phyloP scores from a whole-genome alignment of 768 basidiomycete species.

The Russula lepida region DNA sequence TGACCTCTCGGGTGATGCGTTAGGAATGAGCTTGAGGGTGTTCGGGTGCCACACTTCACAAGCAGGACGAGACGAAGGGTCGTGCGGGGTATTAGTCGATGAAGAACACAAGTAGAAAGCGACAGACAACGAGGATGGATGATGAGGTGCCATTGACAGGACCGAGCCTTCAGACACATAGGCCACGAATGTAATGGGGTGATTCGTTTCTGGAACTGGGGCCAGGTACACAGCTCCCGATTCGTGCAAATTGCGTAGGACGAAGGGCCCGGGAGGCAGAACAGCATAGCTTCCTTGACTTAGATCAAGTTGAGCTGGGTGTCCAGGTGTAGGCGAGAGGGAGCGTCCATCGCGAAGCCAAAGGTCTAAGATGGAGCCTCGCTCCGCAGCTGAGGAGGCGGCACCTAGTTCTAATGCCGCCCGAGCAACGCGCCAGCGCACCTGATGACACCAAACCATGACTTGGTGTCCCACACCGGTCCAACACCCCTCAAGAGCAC shows the following conservation, averaged over 20 bases:
- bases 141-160: slow-evolving; percentile 41
- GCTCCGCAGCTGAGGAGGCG: slow-evolving; percentile 25
- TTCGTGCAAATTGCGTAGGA: slow-evolving; percentile 39
- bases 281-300: slow-evolving; percentile 26
- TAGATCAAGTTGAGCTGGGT: slow-evolving; percentile 1
- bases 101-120: slow-evolving; percentile 41
- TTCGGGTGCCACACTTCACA: slow-evolving; percentile 31
- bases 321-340: slow-evolving; percentile 27
- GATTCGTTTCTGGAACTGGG: slow-evolving; percentile 30
- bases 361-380: slow-evolving; percentile 40
- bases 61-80: background rate
- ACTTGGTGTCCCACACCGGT: slow-evolving; percentile 92
- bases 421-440: slow-evolving; percentile 81
- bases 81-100: background rate
- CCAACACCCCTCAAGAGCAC: slow-evolving; percentile 85
- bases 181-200: slow-evolving; percentile 36
- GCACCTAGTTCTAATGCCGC: slow-evolving; percentile 60
- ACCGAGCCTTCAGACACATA: slow-evolving; percentile 57
- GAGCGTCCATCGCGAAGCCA: slow-evolving; percentile 63
- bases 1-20: slow-evolving; percentile 39
- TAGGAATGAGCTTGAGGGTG: slow-evolving; percentile 54
- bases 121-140: slow-evolving; percentile 36
- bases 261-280: slow-evolving; percentile 31
- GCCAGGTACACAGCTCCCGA: slow-evolving; percentile 43
- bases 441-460: slow-evolving; percentile 99